Conservation (phyloP, 2,329 filamentous ascomycete species). For the Elsinoe perseae region DNA sequence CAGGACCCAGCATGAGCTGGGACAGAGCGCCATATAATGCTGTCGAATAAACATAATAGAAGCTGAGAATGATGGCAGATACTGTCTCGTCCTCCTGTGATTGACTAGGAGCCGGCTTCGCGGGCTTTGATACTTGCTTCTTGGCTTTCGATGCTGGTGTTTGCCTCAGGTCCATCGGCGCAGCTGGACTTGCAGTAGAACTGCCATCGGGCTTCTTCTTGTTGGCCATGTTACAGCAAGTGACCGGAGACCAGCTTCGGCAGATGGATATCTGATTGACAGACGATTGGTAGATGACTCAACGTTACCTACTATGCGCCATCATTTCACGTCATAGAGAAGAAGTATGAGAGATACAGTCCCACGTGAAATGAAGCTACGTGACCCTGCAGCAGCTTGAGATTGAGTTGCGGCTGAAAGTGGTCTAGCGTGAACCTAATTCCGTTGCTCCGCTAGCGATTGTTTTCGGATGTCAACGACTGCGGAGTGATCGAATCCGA, state of each 20-base stretch:
- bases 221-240: neutral
- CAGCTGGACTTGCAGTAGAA: neutral
- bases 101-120: neutral
- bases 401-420: neutral
- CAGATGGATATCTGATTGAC: neutral
- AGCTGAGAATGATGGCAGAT: slow-evolving; percentile 3
- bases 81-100: neutral
- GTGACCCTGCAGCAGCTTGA: slow-evolving; percentile 11
- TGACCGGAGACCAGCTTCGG: neutral
- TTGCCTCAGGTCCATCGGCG: neutral
- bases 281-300: too few relatives aligned
- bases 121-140: neutral
- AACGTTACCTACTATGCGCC: neutral
- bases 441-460: neutral
- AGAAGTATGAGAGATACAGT: neutral
- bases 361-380: slow-evolving; percentile 4
- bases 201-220: slow-evolving; percentile 4
- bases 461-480: slow-evolving; percentile 9
- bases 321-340: neutral
- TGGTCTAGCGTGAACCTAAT: neutral
- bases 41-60: slow-evolving; percentile 1
- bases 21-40: slow-evolving; percentile 46
- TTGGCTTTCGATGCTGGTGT: neutral
- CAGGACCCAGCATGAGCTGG: slow-evolving; percentile 69
- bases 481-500: neutral